A percentile compares a stretch with the other conserved stretches of the same genome.
phyloP scores from a whole-genome alignment of 495 filamentous ascomycete species.

The Podospora pseudocomata region DNA sequence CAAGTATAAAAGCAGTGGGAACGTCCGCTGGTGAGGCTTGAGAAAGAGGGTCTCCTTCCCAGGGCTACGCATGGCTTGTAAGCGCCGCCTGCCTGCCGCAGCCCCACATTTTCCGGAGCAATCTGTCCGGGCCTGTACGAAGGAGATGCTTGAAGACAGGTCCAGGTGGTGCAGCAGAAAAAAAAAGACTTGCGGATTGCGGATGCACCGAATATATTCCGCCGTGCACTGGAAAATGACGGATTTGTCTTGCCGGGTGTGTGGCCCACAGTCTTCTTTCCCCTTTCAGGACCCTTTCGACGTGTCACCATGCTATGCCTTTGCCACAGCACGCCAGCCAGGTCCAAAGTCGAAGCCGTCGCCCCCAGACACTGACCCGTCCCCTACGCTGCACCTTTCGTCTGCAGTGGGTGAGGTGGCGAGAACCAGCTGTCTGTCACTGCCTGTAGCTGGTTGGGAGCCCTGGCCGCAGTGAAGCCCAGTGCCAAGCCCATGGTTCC shows the following conservation, averaged over 20 bases:
- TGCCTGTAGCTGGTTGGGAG: not conserved
- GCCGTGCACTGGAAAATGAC: constrained; percentile 28
- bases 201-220: constrained; percentile 26
- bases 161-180: constrained; percentile 25
- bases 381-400: not conserved
- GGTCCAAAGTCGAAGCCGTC: not conserved
- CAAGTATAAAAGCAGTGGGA: too few relatives aligned
- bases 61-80: not conserved
- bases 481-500: constrained; percentile 4
- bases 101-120: not conserved
- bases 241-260: constrained; percentile 5
- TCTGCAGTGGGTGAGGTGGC: constrained; percentile 6
- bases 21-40: not conserved
- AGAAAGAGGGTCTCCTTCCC: not conserved
- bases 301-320: constrained; percentile 33
- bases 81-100: constrained; percentile 9
- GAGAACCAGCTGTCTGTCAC: constrained; percentile 10
- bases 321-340: constrained; percentile 28
- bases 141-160: constrained; percentile 22
- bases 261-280: constrained; percentile 18
- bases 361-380: not conserved
- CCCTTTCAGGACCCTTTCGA: constrained; percentile 20
- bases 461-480: constrained; percentile 2
- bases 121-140: constrained; percentile 13
- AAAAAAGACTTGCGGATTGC: constrained; percentile 24